Conservation (phyloP, 1,139 yeast genomes). For the Debaryomyces sp. region DNA sequence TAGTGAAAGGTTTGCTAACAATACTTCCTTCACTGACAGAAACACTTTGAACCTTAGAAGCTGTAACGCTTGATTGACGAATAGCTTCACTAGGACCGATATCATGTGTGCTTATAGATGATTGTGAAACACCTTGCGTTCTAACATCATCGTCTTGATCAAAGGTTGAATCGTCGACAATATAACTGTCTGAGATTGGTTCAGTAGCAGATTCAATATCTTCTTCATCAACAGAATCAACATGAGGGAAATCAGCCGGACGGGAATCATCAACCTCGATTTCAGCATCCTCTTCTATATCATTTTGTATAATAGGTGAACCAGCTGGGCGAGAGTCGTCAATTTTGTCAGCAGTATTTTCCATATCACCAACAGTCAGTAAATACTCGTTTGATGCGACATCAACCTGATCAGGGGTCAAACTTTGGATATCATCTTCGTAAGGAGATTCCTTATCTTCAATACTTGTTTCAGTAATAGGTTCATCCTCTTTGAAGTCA, state of each 20-base stretch:
- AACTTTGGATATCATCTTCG: constrained; percentile 1
- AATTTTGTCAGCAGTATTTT: constrained; percentile 9
- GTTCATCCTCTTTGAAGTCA: constrained; percentile 4
- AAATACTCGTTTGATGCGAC: not conserved
- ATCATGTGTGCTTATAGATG: not conserved
- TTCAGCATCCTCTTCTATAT: not conserved
- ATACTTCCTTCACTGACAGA: not conserved
- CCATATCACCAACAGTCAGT: constrained; percentile 9
- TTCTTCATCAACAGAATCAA: not conserved
- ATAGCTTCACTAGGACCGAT: not conserved
- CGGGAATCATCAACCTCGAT: constrained; percentile 1
- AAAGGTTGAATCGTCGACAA: not conserved
- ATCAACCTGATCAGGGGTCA: constrained; percentile 7
- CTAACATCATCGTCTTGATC: not conserved
- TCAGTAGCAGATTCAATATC: not conserved
- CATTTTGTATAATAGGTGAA: constrained; percentile 4
- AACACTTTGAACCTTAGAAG: not conserved
- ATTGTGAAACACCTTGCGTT: not conserved
- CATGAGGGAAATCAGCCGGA: constrained; percentile 4
- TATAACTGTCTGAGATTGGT: not conserved
- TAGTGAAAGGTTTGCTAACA: not conserved
- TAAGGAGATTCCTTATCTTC: constrained; percentile 4
- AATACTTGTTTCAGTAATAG: constrained; percentile 9
- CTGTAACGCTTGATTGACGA: not conserved
- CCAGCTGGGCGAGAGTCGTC: not conserved